A percentile compares a stretch with the other conserved stretches of the same genome.
Evolutionary conservation across 1,284 basidiomycete genomes (phyloP).

Genomic region (Apiotrichum mycotoxinovorans): DNA sequence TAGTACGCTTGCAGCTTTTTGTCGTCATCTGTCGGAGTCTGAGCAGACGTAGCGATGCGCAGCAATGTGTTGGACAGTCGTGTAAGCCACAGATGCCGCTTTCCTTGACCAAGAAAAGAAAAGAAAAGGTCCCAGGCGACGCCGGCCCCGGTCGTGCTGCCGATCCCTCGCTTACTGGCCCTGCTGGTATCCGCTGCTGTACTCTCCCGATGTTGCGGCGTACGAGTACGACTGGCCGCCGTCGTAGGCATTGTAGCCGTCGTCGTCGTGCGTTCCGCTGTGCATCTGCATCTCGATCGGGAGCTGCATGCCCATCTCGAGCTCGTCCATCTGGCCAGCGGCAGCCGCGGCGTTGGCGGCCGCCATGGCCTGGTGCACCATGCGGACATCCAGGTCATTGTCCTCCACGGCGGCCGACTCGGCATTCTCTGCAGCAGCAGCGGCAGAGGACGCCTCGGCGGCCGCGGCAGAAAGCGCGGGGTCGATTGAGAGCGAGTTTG

Average conservation of each 20-base stretch:
- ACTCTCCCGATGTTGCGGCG: background rate
- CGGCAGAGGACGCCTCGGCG: background rate
- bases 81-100: too few species aligned
- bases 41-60: too few species aligned
- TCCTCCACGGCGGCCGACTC: background rate
- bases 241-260: constrained; percentile 15
- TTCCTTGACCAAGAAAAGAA: background rate
- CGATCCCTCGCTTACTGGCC: constrained; percentile 2
- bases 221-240: constrained; percentile 1
- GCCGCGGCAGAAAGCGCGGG: background rate
- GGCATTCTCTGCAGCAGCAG: constrained; percentile 1
- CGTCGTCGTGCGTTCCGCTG: constrained; percentile 28
- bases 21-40: too few species aligned
- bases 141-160: too few species aligned
- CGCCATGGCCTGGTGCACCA: constrained; percentile 47
- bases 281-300: constrained; percentile 50
- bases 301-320: constrained; percentile 48
- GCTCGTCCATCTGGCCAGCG: constrained; percentile 44
- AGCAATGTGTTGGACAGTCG: too few species aligned
- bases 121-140: too few species aligned
- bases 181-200: constrained; percentile 5
- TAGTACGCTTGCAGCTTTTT: too few species aligned
- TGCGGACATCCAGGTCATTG: constrained; percentile 33
- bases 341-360: constrained; percentile 24
- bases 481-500: background rate